Evolutionary conservation across 2,329 filamentous ascomycete genomes (phyloP), one percentile per base, ranked within the genome.

Genomic region (Sphaerostilbella broomeana): DNA sequence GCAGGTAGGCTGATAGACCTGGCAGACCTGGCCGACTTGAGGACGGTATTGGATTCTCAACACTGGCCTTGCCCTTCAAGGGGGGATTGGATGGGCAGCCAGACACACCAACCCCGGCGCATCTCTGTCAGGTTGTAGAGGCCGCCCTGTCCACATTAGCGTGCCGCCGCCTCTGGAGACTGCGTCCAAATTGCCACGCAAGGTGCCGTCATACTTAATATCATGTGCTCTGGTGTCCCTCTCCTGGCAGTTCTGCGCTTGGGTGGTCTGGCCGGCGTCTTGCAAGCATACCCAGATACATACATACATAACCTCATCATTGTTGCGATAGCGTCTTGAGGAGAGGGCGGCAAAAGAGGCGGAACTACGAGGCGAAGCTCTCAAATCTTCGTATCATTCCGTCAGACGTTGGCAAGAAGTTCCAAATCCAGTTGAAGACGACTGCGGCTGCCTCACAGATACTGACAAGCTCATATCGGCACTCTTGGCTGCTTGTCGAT

Each of bases 131-230:
- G 28, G 28, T 32, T 42, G 24, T 25, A 15, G 25, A 42, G n/a
- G n/a, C 38, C 27, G 40, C 24, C 40, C 35, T 32, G 26, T 26
- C 25, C 34, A 35, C 35, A 38, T 42, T 42, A 42, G 40, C 37
- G 35, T 42, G 39, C 39, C 25, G 40, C 35, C 29, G 35, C 22
- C 40, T 38, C 38, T 42, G 28, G 40, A 42, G 30, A 22, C 18
- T 17, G 38, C 29, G 40, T 20, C 38, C 35, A 33, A 38, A 32
- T 43, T 33, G 42, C 38, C 36, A 31, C 46, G 38, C 48, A 46
- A 31, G 42, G 35, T 42, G 43, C 45, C 37, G 45, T 47, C 45
- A 49, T 44, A 43, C 37, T 17, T 22, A 26, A 20, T 22, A 19
- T 43, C 35, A 33, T 35, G 35, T 32, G 31, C 31, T 26, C 35